phyloP scores from a whole-genome alignment of 2,329 filamentous ascomycete species.

The Escovopsis sp. region DNA sequence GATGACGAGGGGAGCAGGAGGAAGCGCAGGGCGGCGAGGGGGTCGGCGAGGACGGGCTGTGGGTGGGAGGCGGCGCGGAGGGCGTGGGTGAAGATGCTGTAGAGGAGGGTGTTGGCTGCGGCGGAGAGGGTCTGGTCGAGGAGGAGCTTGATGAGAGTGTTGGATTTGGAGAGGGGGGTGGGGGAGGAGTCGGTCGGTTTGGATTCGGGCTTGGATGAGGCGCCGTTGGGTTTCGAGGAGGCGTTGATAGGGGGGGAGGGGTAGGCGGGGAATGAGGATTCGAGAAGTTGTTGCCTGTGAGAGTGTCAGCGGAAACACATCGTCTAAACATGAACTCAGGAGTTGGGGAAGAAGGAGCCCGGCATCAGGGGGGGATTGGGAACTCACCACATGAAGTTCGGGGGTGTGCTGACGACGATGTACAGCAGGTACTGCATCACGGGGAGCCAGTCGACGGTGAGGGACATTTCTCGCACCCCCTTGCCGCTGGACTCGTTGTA shows the following conservation, averaged over 20 bases:
- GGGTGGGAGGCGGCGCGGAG: slow-evolving; percentile 34
- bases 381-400: slow-evolving; percentile 68
- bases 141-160: slow-evolving; percentile 50
- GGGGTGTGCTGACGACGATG: slow-evolving; percentile 56
- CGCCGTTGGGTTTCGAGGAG: slow-evolving; percentile 15
- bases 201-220: background rate
- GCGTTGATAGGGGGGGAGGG: no score
- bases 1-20: no score
- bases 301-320: slow-evolving; percentile 9
- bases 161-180: slow-evolving; percentile 40
- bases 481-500: slow-evolving; percentile 24
- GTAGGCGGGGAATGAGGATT: slow-evolving; percentile 56
- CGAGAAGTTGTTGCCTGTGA: slow-evolving; percentile 58
- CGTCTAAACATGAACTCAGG: no score
- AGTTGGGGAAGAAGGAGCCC: no score
- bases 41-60: slow-evolving; percentile 21
- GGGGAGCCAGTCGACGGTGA: slow-evolving; percentile 48
- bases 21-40: slow-evolving; percentile 19
- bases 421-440: slow-evolving; percentile 67
- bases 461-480: slow-evolving; percentile 15
- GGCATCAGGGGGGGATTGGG: background rate
- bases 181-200: background rate
- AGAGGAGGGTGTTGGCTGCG: slow-evolving; percentile 47
- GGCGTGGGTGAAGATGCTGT: slow-evolving; percentile 43
- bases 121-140: slow-evolving; percentile 57